Evolutionary conservation across 345 rosid genomes (phyloP), one percentile per base, ranked within the genome.

Genomic region (Eucalyptus curtisii): DNA sequence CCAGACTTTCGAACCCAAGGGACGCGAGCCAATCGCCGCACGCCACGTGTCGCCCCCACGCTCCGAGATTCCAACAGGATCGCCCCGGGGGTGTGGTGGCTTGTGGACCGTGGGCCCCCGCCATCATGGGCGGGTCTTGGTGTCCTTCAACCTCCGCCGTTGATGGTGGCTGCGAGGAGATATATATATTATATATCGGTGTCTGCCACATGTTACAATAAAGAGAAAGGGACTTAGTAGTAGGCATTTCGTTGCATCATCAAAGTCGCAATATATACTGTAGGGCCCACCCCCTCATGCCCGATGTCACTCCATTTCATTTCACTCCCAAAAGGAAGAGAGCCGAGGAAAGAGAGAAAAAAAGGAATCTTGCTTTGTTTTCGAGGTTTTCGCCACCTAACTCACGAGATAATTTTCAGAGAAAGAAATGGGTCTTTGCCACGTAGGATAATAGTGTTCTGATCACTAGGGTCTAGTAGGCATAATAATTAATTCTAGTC

Each of bases 131-230:
- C 17, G 89, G 64, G 86, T 49, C 52, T 40, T 84, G 82, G 82
- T 76, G 45, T 76, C 82, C 27, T 76, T 37, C 82, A 80, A 88
- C 64, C 68, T 49, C 86, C 22, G 48, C 89, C 89, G 89, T 88
- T 16, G 89, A 88, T 71, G 89, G 89, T 88, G 89, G 89, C 19
- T 27, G 85, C 45, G 7, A 37, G 20, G 85, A 55, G 30, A 55
- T 55, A 40, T 42, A 27, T 15, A 30, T 55, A 37, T n/a, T 40
- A 10, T 8, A 59, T 10, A 27, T 87, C 55, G 59, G 68, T 88
- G 86, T 80, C 89, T 16, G 89, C 89, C 89, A 88, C 89, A 68
- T 37, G 86, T 50, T 44, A 12, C 24, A 14, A 14, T 27, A 40
- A 27, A 40, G n/a, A 4, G 82, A 27, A 61, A 13, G 81, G 11